Evolutionary conservation across 1,284 basidiomycete species (phyloP).

Genomic region (Apiotrichum laibachii): DNA sequence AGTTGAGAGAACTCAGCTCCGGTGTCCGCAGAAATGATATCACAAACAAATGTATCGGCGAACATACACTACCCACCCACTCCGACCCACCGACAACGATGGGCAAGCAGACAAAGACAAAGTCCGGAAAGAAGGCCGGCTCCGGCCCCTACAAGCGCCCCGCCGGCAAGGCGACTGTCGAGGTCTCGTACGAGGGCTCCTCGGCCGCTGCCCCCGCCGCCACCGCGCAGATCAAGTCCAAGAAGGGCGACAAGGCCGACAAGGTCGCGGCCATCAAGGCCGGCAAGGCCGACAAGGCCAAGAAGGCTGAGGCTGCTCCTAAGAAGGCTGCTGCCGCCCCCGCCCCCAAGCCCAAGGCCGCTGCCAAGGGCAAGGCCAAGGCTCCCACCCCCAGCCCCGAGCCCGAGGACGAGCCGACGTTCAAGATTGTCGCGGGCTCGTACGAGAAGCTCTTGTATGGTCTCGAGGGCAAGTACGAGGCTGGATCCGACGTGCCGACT

Average conservation of each 20-base stretch:
- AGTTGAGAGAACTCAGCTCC: slow-evolving; percentile 3
- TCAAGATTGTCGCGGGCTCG: slow-evolving; percentile 84
- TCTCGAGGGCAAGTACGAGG: slow-evolving; percentile 62
- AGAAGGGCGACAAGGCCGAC: slow-evolving; percentile 1
- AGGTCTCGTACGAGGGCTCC: slow-evolving; percentile 39
- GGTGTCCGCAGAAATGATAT: not conserved
- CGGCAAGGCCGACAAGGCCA: slow-evolving; percentile 26
- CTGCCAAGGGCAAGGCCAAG: slow-evolving; percentile 76
- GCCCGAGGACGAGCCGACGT: slow-evolving; percentile 52
- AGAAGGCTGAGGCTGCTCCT: slow-evolving; percentile 94
- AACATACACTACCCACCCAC: not conserved
- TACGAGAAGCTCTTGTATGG: slow-evolving; percentile 97
- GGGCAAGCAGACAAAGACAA: slow-evolving; percentile 35
- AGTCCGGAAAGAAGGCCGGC: slow-evolving; percentile 15
- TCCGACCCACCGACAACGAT: slow-evolving; percentile 17
- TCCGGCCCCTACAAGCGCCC: slow-evolving; percentile 14
- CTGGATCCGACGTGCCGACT: slow-evolving; percentile 28
- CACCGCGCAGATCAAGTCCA: slow-evolving; percentile 3
- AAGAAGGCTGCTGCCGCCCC: slow-evolving; percentile 52
- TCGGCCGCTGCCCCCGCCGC: slow-evolving; percentile 12
- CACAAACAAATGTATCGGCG: not conserved
- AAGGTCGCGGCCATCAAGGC: slow-evolving; percentile 16
- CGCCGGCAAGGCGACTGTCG: slow-evolving; percentile 37
- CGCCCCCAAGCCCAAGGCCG: slow-evolving; percentile 74
- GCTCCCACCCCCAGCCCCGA: slow-evolving; percentile 6